These are phyloP conservation scores for Pseudozyma thailandica DNA, from an alignment of 1,284 basidiomycete genomes.

Conservation along the genomic window DNA sequence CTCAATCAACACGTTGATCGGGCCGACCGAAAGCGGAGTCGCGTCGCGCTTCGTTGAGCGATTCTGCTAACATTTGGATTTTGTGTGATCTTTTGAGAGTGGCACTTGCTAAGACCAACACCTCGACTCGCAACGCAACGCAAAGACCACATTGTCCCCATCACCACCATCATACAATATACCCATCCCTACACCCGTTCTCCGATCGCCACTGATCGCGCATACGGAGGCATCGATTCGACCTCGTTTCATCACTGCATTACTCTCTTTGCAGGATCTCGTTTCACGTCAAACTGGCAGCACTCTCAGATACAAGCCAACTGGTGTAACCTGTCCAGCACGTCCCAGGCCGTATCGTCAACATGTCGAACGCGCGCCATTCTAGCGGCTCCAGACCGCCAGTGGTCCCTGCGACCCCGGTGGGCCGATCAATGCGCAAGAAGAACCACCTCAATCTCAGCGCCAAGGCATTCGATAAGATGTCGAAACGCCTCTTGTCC, in stretches of 20 bases:
- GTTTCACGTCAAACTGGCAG: no score
- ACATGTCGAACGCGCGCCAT: conserved; percentile 35
- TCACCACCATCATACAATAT: conserved; percentile 6
- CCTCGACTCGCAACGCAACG: conserved; percentile 5
- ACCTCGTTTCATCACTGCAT: background rate
- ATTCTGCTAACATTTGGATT: conserved; percentile 27
- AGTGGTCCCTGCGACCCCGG: conserved; percentile 43
- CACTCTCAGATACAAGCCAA: no score
- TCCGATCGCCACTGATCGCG: background rate
- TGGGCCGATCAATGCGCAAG: conserved; percentile 46
- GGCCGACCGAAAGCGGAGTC: conserved; percentile 11
- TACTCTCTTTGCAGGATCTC: no score
- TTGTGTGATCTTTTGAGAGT: background rate
- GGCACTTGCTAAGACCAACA: conserved; percentile 29
- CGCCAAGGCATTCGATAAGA: conserved; percentile 60
- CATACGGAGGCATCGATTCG: background rate
- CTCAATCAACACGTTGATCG: conserved; percentile 9
- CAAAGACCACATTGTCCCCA: background rate
- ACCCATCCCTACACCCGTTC: conserved; percentile 2
- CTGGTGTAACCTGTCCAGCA: no score
- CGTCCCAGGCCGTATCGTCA: background rate
- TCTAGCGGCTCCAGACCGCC: conserved; percentile 45
- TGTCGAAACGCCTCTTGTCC: conserved; percentile 45
- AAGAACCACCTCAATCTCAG: conserved; percentile 55
- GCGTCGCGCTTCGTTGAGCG: conserved; percentile 28